A percentile compares a stretch with the other conserved stretches of the same genome.
Evolutionary conservation across 805 yeast genomes (phyloP).

Genomic region (Ogataea neopini): DNA sequence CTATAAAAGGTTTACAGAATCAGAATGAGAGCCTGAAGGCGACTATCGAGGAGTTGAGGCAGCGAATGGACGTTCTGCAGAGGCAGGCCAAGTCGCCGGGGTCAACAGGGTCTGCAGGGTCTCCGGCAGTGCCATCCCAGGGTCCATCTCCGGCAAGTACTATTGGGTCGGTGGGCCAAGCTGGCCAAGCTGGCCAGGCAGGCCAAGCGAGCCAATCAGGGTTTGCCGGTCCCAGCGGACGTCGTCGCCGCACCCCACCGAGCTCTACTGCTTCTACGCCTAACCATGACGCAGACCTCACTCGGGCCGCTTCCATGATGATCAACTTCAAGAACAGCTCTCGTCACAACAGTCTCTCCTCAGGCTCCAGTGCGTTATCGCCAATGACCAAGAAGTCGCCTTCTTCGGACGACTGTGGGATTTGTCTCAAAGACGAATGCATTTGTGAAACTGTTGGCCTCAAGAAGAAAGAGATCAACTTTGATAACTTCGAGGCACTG

Average conservation of each 20-base stretch:
- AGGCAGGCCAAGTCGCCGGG: constrained; percentile 13
- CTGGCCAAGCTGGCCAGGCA: too few relatives aligned
- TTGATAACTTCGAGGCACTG: constrained; percentile 50
- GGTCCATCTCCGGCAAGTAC: too few relatives aligned
- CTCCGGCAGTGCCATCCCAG: too few relatives aligned
- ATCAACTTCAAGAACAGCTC: constrained; percentile 31
- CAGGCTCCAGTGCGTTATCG: constrained; percentile 16
- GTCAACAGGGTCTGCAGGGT: background rate
- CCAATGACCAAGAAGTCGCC: constrained; percentile 20
- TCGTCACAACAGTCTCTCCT: constrained; percentile 25
- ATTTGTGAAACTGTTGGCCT: constrained; percentile 58
- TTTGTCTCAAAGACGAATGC: constrained; percentile 70
- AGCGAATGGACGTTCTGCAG: constrained; percentile 17
- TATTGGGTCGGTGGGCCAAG: too few relatives aligned
- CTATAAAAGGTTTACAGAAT: constrained; percentile 47
- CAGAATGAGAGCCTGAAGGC: constrained; percentile 47
- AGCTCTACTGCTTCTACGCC: constrained; percentile 3
- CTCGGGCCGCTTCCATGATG: constrained; percentile 33
- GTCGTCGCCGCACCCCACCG: background rate
- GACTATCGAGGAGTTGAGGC: constrained; percentile 43
- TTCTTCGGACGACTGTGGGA: constrained; percentile 49
- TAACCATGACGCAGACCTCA: constrained; percentile 23
- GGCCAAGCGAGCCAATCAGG: too few relatives aligned
- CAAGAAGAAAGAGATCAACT: constrained; percentile 26
- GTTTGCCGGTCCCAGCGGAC: too few relatives aligned